phyloP scores from a whole-genome alignment of 805 yeast genomes.

The Blastobotrys attinorum region DNA sequence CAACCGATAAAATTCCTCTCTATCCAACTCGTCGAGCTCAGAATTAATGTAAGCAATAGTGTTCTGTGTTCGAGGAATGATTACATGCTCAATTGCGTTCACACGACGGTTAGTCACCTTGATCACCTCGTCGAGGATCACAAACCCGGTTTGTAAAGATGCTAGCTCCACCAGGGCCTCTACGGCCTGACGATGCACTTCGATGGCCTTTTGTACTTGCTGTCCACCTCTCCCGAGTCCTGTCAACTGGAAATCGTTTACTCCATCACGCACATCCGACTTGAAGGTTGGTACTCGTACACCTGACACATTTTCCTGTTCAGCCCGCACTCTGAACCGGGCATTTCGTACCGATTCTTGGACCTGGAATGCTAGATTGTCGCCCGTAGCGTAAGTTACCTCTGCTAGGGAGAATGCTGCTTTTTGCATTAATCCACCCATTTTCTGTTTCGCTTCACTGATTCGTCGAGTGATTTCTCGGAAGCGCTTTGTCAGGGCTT shows the following conservation, averaged over 20 bases:
- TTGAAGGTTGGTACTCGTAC: slow-evolving; percentile 91
- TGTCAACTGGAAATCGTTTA: slow-evolving; percentile 91
- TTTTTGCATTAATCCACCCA: slow-evolving; percentile 98
- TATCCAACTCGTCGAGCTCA: slow-evolving; percentile 93
- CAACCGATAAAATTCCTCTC: slow-evolving; percentile 95
- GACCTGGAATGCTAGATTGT: slow-evolving; percentile 89
- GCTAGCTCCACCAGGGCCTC: slow-evolving; percentile 95
- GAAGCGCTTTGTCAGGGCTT: slow-evolving; percentile 92
- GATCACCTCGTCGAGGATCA: slow-evolving; percentile 93
- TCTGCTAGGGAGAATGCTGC: slow-evolving; percentile 97
- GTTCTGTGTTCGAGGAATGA: slow-evolving; percentile 95
- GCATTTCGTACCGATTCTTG: slow-evolving; percentile 87
- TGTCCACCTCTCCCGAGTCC: slow-evolving; percentile 99
- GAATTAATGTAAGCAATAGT: slow-evolving; percentile 88
- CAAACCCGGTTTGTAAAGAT: slow-evolving; percentile 92
- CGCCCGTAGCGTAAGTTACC: slow-evolving; percentile 96
- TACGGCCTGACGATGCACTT: slow-evolving; percentile 91
- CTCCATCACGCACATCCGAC: slow-evolving; percentile 69
- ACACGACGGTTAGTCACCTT: slow-evolving; percentile 98
- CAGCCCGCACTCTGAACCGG: slow-evolving; percentile 81
- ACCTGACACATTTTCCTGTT: slow-evolving; percentile 95
- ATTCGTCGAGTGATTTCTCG: slow-evolving; percentile 91
- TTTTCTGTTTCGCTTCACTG: slow-evolving; percentile 90
- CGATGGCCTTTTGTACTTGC: slow-evolving; percentile 90
- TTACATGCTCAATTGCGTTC: slow-evolving; percentile 96